Evolutionary conservation across 768 basidiomycete genomes (phyloP), one percentile per base, ranked within the genome.

Genomic region (Russula brevipes): DNA sequence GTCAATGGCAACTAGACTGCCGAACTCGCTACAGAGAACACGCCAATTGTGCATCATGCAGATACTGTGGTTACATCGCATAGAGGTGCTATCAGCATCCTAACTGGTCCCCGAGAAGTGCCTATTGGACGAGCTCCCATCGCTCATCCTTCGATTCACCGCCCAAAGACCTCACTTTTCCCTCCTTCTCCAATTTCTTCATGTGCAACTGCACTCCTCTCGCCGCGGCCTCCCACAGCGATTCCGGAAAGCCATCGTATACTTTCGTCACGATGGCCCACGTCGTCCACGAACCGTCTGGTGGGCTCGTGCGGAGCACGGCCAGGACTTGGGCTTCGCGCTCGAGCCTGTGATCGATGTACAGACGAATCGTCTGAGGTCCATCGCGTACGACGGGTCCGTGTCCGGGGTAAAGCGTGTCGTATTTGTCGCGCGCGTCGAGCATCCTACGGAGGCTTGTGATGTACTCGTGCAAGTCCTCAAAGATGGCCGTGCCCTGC

Each of bases 401-500:
- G 66, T 98, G 96, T 0, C 85, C 94, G 0, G 95, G 94, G 71
- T 94, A 95, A n/a, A 98, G 77, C 16, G 69, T 68, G 30, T 76
- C 75, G 70, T 83, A 81, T 31, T 63, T 65, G 11, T 67, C 66
- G 42, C 63, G 65, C 44, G 61, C 61, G 9, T 75, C 75, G 66
- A 80, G 12, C 75, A 92, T 80, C 66, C 73, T 79, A 47, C 77
- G 78, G 49, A 96, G 80, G 62, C 85, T 87, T 5, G 76, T 64
- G 24, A 95, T 73, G 69, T 94, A 97, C 5, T 80, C 69, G 0
- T 79, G 76, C 14, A 98, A 83, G 69, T 96, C 89, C 67, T 90
- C 88, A 72, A 98, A 97, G 5, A 95, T 85, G 3, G 94, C 81
- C 0, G 93, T 92, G 8, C 94, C 94, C 66, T 94, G 85, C 0